Evolutionary conservation across 148 eudicot genomes (phyloP).

Genomic region (Dianthus caryophyllus): DNA sequence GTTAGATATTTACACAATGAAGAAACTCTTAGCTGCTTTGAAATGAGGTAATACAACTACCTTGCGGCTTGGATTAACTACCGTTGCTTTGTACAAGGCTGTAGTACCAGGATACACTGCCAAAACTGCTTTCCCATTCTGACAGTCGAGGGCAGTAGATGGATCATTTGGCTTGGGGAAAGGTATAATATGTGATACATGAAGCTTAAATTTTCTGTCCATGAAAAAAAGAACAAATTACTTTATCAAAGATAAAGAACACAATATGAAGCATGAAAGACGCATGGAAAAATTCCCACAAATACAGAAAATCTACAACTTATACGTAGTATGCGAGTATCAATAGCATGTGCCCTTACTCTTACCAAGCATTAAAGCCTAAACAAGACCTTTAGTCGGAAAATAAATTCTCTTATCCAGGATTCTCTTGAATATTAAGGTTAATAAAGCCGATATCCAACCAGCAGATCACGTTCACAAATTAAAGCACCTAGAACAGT

Average conservation of each 20-base stretch:
- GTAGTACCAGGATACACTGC: constrained; percentile 97
- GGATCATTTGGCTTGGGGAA: constrained; percentile 80
- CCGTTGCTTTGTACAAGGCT: constrained; percentile 94
- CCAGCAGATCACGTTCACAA: neutral
- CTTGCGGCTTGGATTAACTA: constrained; percentile 71
- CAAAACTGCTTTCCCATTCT: constrained; percentile 72
- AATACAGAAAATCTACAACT: neutral
- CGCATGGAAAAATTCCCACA: neutral
- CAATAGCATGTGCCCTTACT: neutral
- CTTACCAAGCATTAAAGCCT: neutral
- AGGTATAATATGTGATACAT: constrained; percentile 77
- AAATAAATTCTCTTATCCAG: neutral
- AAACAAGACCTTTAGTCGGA: neutral
- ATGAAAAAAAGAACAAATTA: constrained; percentile 8
- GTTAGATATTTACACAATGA: constrained; percentile 4
- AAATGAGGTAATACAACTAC: constrained; percentile 29
- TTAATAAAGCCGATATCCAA: neutral
- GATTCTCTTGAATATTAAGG: neutral
- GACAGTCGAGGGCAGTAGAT: constrained; percentile 62
- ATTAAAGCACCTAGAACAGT: neutral
- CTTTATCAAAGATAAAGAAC: neutral
- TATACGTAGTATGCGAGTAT: neutral
- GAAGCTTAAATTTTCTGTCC: constrained; percentile 79
- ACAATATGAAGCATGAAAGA: neutral
- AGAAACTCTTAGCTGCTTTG: neutral